Conservation (phyloP, 2,329 filamentous ascomycete species). For the Cladophialophora yegresii region DNA sequence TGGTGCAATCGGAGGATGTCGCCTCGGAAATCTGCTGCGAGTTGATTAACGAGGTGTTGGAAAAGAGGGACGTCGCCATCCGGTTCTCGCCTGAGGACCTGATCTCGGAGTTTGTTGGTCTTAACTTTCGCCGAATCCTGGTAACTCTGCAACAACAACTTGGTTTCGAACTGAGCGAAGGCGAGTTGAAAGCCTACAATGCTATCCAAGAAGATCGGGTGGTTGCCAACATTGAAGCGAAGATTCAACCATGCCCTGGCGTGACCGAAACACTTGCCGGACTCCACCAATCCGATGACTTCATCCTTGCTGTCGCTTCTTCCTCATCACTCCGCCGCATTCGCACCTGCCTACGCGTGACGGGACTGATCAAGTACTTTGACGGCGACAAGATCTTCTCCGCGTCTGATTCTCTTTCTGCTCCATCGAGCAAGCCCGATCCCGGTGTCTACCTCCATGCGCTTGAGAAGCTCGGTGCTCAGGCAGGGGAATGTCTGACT, state of each 20-base stretch:
- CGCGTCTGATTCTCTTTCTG: constrained; percentile 73
- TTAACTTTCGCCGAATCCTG: constrained; percentile 95
- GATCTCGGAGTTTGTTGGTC: constrained; percentile 84
- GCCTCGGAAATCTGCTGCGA: constrained; percentile 90
- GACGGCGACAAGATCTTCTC: constrained; percentile 73
- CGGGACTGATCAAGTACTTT: constrained; percentile 79
- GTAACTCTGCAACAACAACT: constrained; percentile 72
- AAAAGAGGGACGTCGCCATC: constrained; percentile 62
- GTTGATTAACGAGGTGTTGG: constrained; percentile 82
- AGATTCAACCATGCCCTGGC: constrained; percentile 68
- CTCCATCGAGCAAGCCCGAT: constrained; percentile 87
- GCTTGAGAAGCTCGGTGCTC: constrained; percentile 70
- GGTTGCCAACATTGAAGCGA: constrained; percentile 73
- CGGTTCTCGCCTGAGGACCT: constrained; percentile 77
- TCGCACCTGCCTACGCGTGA: constrained; percentile 74
- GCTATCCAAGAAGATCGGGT: constrained; percentile 77
- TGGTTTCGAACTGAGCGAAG: constrained; percentile 67
- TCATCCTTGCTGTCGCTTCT: constrained; percentile 80
- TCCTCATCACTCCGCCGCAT: constrained; percentile 78
- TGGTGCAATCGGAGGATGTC: constrained; percentile 85
- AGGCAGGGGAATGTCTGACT: constrained; percentile 70
- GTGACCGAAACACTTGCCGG: constrained; percentile 68
- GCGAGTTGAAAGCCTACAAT: constrained; percentile 74
- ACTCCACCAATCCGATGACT: constrained; percentile 59
- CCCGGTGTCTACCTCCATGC: constrained; percentile 84